phyloP scores from a whole-genome alignment of 495 filamentous ascomycete species.

The Penicillium dipodomyicola region DNA sequence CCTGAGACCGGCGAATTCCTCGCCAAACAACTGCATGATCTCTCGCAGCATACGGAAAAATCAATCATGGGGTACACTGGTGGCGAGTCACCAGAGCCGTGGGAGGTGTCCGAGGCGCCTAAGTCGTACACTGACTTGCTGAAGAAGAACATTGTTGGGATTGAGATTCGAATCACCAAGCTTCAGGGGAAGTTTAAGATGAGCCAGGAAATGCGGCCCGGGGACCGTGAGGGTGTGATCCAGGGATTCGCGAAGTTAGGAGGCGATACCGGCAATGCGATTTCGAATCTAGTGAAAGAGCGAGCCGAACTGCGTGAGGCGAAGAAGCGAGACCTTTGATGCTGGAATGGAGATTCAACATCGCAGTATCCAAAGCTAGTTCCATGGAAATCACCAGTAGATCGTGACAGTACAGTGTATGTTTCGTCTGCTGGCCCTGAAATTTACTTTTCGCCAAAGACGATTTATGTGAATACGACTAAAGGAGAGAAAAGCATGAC shows the following conservation, averaged over 20 bases:
- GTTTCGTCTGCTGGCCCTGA: no score
- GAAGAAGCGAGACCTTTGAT: background rate
- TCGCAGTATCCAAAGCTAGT: background rate
- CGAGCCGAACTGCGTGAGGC: constrained; percentile 20
- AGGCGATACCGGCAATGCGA: constrained; percentile 35
- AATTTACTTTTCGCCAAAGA: no score
- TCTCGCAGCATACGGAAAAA: constrained; percentile 39
- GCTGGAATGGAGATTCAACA: background rate
- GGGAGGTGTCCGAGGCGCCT: constrained; percentile 53
- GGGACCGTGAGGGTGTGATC: constrained; percentile 49
- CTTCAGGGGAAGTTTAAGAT: constrained; percentile 58
- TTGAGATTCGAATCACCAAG: constrained; percentile 49
- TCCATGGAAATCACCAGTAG: background rate
- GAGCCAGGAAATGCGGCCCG: constrained; percentile 52
- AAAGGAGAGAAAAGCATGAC: no score
- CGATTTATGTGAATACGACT: no score
- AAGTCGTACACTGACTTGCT: constrained; percentile 44
- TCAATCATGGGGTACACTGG: constrained; percentile 42
- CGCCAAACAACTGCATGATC: constrained; percentile 36
- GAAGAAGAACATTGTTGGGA: constrained; percentile 54
- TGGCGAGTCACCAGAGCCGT: constrained; percentile 29
- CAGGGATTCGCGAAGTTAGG: constrained; percentile 48
- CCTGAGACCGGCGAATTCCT: constrained; percentile 37
- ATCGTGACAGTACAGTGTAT: background rate
- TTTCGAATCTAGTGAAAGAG: constrained; percentile 47